Conservation (phyloP, 306 rosid genomes). For the Myrica gale region DNA sequence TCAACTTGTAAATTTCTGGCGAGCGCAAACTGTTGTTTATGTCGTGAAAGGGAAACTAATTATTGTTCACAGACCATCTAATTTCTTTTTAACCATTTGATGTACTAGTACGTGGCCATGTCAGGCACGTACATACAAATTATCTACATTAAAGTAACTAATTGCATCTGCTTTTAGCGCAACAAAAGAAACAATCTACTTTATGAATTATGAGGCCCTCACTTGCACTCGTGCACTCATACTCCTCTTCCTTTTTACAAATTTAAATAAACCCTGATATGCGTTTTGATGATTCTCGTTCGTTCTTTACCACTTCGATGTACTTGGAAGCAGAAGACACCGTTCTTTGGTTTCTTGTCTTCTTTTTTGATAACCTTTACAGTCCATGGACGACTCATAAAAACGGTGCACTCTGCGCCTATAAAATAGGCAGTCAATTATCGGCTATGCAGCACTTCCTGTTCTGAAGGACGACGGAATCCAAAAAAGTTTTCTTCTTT, state of each 20-base stretch:
- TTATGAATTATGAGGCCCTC: background rate
- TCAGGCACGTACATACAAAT: too few species aligned
- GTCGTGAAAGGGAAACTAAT: too few species aligned
- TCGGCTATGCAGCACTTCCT: constrained; percentile 27
- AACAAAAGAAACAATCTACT: too few species aligned
- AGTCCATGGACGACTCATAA: constrained; percentile 12
- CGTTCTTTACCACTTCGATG: constrained; percentile 16
- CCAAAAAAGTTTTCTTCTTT: constrained; percentile 36
- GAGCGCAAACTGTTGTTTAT: too few species aligned
- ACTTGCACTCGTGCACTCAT: constrained; percentile 21
- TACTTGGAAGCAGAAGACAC: constrained; percentile 23
- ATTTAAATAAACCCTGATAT: constrained; percentile 12
- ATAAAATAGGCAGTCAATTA: constrained; percentile 22
- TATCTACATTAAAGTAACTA: too few species aligned
- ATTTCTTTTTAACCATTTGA: too few species aligned
- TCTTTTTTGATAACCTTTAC: constrained; percentile 23
- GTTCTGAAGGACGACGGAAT: constrained; percentile 37
- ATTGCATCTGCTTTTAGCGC: too few species aligned
- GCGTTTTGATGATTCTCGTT: constrained; percentile 15
- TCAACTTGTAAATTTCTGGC: too few species aligned
- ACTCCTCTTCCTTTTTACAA: background rate
- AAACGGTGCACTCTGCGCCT: constrained; percentile 23
- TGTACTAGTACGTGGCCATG: too few species aligned
- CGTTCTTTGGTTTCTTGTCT: constrained; percentile 28
- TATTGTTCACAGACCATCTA: too few species aligned